Conservation (phyloP, 2,329 filamentous ascomycete genomes). For the Epichloe gansuensis region DNA sequence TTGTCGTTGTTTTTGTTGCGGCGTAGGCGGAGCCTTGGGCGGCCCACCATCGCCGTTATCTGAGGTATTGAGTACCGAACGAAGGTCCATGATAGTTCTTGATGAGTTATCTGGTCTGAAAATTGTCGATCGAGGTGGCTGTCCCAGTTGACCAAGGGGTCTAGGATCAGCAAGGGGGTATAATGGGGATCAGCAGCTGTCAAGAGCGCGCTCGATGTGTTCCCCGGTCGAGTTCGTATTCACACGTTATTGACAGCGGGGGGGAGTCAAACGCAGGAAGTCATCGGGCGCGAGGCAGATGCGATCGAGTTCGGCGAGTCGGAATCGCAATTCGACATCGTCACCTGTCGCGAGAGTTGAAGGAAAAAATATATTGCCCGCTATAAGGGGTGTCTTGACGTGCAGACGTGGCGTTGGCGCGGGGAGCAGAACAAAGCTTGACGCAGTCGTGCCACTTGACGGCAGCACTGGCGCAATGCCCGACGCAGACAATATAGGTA, state of each 20-base stretch:
- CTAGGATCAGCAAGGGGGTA: neutral
- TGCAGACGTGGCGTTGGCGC: conserved; percentile 2
- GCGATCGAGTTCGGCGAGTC: conserved; percentile 10
- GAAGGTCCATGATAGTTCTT: conserved; percentile 33
- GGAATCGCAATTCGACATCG: conserved; percentile 14
- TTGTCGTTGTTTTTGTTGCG: conserved; percentile 8
- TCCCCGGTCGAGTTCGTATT: neutral
- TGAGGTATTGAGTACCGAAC: conserved; percentile 40
- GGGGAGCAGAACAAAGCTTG: conserved; percentile 3
- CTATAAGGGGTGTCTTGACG: neutral
- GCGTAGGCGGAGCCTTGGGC: conserved; percentile 19
- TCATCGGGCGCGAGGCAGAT: conserved; percentile 7
- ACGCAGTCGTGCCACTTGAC: neutral
- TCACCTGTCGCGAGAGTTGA: conserved; percentile 8
- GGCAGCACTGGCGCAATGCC: neutral
- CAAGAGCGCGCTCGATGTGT: neutral
- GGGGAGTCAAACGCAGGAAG: conserved; percentile 1
- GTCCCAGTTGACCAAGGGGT: neutral
- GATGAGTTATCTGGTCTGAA: neutral
- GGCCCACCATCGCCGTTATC: conserved; percentile 30
- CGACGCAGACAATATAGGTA: neutral
- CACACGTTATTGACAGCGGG: neutral
- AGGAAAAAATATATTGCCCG: neutral
- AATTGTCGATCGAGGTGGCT: neutral
- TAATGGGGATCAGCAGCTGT: neutral